Evolutionary conservation across 371 early-diverging fungal genomes (phyloP).

Genomic region (Rhizopus arrhizus): DNA sequence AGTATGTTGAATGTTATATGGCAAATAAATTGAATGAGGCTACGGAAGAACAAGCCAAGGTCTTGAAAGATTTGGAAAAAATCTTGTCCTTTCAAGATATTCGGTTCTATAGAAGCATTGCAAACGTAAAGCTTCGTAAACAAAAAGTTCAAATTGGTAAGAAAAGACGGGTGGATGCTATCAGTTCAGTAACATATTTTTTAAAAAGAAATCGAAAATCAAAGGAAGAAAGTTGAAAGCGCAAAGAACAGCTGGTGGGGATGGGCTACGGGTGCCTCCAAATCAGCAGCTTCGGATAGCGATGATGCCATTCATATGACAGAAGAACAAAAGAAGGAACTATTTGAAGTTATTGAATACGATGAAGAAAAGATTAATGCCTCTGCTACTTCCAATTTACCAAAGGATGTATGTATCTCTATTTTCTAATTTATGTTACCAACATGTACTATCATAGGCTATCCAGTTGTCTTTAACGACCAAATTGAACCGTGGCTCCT

Average conservation of each 20-base stretch:
- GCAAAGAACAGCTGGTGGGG: conserved; percentile 56
- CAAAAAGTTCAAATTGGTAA: conserved; percentile 54
- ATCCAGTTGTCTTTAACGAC: conserved; percentile 61
- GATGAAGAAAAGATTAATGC: conserved; percentile 64
- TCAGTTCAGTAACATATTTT: conserved; percentile 5
- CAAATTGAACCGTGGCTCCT: conserved; percentile 71
- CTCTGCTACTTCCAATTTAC: conserved; percentile 64
- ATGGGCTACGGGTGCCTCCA: conserved; percentile 19
- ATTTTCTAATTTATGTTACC: neutral
- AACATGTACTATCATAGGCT: conserved; percentile 32
- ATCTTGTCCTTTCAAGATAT: conserved; percentile 78
- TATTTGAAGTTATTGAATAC: conserved; percentile 84
- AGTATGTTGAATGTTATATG: conserved; percentile 71
- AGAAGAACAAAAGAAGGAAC: conserved; percentile 69
- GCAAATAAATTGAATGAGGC: conserved; percentile 48
- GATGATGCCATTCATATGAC: conserved; percentile 38
- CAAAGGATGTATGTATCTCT: conserved; percentile 66
- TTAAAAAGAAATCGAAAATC: conserved; percentile 25
- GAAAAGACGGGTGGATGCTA: neutral
- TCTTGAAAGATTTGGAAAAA: conserved; percentile 62
- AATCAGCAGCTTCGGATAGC: neutral
- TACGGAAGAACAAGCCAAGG: conserved; percentile 39
- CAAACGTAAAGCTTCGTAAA: conserved; percentile 61
- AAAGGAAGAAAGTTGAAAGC: conserved; percentile 33
- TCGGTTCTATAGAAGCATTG: conserved; percentile 73